These are phyloP conservation scores for Filosporella fistucella DNA, from an alignment of 495 filamentous ascomycete species.

Conservation along the genomic window DNA sequence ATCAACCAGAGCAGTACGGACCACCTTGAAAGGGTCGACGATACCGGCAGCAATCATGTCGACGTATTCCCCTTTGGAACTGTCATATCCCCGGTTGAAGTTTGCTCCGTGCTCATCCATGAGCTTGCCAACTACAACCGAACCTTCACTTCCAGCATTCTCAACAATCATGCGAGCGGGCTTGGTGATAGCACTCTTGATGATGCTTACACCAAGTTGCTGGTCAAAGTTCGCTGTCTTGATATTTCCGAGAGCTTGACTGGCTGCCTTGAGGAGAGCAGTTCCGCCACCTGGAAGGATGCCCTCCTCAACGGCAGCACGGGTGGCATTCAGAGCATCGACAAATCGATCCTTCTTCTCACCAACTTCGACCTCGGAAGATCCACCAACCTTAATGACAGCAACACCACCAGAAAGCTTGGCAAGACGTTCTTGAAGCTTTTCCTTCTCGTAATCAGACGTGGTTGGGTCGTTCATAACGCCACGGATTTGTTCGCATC, in stretches of 20 bases:
- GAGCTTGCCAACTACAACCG: conserved; percentile 95
- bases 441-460: conserved; percentile 99
- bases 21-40: conserved; percentile 98
- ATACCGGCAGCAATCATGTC: conserved; percentile 98
- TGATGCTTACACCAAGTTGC: conserved; percentile 94
- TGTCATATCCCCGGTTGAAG: conserved; percentile 98
- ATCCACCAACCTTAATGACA: conserved; percentile 97
- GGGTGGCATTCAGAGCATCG: conserved; percentile 96
- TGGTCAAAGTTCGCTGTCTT: conserved; percentile 97
- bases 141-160: conserved; percentile 95
- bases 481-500: conserved; percentile 98
- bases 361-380: conserved; percentile 95
- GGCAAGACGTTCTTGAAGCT: conserved; percentile 97
- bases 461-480: conserved; percentile 91
- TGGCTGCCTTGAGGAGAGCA: conserved; percentile 93
- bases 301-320: conserved; percentile 96
- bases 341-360: conserved; percentile 99
- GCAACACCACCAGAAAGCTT: conserved; percentile 99
- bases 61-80: conserved; percentile 92
- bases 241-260: conserved; percentile 75
- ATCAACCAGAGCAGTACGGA: conserved; percentile 90
- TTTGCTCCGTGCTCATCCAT: conserved; percentile 87
- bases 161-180: conserved; percentile 94
- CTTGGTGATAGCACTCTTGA: conserved; percentile 94
- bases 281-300: conserved; percentile 98